A percentile compares a stretch with the other conserved stretches of the same genome.
These are phyloP conservation scores for Tilletia setariae DNA, from an alignment of 1,284 basidiomycete genomes.

Conservation along the genomic window DNA sequence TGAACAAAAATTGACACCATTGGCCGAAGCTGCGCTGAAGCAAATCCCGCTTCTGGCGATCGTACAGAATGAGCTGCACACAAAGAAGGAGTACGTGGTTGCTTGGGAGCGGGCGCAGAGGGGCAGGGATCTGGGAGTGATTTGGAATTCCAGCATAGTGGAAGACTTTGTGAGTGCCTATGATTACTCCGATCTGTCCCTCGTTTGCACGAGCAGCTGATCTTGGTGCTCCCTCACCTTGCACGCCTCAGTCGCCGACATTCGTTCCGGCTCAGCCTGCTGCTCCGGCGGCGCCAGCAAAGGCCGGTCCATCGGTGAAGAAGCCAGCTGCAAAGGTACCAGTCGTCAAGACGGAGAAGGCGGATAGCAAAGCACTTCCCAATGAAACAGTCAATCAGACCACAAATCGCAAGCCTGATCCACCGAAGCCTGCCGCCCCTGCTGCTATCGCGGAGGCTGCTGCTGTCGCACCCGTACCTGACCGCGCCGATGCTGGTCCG, in stretches of 20 bases:
- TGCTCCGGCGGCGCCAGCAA: conserved; percentile 18
- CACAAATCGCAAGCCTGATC: conserved; percentile 22
- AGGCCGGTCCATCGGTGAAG: conserved; percentile 5
- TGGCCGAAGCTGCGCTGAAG: conserved; percentile 11
- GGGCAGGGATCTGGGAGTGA: conserved; percentile 33
- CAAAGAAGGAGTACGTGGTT: conserved; percentile 31
- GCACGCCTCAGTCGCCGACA: conserved; percentile 26
- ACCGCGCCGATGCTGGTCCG: too few relatives aligned
- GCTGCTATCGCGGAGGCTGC: conserved; percentile 11
- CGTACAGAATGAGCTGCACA: conserved; percentile 36
- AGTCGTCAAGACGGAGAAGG: conserved; percentile 14
- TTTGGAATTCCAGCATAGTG: conserved; percentile 23
- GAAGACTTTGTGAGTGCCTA: conserved; percentile 23
- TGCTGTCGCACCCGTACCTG: too few relatives aligned
- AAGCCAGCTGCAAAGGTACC: conserved; percentile 23
- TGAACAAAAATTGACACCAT: background rate
- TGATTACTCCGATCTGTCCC: background rate
- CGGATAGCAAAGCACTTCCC: conserved; percentile 19
- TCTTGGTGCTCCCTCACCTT: conserved; percentile 6
- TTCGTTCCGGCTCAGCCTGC: conserved; percentile 25
- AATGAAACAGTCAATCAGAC: background rate
- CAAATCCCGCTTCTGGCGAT: conserved; percentile 27
- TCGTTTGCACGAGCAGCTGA: background rate
- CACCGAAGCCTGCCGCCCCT: conserved; percentile 20
- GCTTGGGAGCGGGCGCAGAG: conserved; percentile 32